phyloP scores from a whole-genome alignment of 331 rosid genomes.

The Rhamnella rubrinervis region DNA sequence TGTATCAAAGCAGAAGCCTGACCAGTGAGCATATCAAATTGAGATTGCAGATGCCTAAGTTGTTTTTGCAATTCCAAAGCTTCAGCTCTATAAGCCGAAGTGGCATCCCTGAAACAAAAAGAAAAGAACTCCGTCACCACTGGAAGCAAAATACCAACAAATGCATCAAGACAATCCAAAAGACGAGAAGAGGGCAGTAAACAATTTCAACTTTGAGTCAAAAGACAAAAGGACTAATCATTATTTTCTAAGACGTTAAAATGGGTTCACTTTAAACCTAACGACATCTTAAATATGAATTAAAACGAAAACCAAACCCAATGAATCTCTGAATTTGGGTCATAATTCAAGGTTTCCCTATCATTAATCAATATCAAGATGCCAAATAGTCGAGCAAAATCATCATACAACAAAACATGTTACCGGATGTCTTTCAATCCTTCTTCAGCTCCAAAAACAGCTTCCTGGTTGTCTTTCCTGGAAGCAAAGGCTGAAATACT shows the following conservation, averaged over 20 bases:
- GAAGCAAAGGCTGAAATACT: slow-evolving; percentile 92
- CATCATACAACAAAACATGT: not conserved
- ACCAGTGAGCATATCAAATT: slow-evolving; percentile 82
- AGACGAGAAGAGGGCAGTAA: not conserved
- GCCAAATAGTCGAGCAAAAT: not conserved
- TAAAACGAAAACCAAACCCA: not conserved
- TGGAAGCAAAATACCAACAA: slow-evolving; percentile 4
- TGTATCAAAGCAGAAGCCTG: slow-evolving; percentile 81
- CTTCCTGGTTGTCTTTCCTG: slow-evolving; percentile 79
- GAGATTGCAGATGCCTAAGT: slow-evolving; percentile 66
- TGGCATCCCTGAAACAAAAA: slow-evolving; percentile 59
- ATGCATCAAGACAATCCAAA: not conserved
- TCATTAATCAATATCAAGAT: not conserved
- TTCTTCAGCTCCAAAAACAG: slow-evolving; percentile 82
- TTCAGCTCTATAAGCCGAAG: slow-evolving; percentile 70
- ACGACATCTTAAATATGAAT: not conserved
- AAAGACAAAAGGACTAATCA: too few relatives aligned
- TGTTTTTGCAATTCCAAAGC: slow-evolving; percentile 77
- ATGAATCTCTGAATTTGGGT: not conserved
- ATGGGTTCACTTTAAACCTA: not conserved
- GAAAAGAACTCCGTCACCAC: slow-evolving; percentile 18
- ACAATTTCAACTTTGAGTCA: not conserved
- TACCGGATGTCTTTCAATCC: slow-evolving; percentile 83
- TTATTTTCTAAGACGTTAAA: not conserved
- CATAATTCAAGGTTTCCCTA: not conserved